Percentiles rank a stretch among this genome's conserved stretches.
phyloP scores from a whole-genome alignment of 2,329 filamentous ascomycete species.

The Hymenoscyphus occultus region DNA sequence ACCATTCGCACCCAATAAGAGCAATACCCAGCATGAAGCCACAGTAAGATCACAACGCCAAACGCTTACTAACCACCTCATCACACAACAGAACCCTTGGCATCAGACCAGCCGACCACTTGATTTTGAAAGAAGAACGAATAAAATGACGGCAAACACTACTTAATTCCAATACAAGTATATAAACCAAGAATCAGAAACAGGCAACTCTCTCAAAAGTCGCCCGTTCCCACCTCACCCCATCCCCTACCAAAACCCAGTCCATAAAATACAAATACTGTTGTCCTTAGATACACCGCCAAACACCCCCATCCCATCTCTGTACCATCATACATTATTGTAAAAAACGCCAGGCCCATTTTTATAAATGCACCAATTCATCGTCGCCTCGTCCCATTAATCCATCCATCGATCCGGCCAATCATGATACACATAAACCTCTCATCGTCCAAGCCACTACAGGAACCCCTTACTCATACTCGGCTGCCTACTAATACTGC shows the following conservation, averaged over 20 bases:
- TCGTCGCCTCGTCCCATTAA: not conserved
- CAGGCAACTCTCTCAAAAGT: not conserved
- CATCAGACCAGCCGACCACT: not conserved
- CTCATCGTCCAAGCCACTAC: slow-evolving; percentile 36
- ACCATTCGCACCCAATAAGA: not conserved
- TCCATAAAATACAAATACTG: slow-evolving; percentile 1
- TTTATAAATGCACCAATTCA: not conserved
- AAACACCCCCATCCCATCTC: not conserved
- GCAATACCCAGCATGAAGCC: not conserved
- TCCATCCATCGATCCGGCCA: not conserved
- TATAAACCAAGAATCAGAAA: too few species aligned
- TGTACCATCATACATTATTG: not conserved
- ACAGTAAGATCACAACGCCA: not conserved
- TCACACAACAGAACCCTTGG: not conserved
- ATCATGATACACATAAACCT: not conserved
- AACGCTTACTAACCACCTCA: not conserved
- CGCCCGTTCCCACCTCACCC: not conserved
- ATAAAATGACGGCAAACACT: not conserved
- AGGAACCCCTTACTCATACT: slow-evolving; percentile 79
- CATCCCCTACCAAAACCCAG: not conserved
- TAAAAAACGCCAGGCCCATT: not conserved
- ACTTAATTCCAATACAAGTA: not conserved
- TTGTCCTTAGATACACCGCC: not conserved
- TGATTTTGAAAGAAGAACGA: not conserved
- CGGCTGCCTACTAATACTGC: slow-evolving; percentile 58